Evolutionary conservation across 805 yeast species (phyloP).

Genomic region (Kodamaea nitidulidarum): DNA sequence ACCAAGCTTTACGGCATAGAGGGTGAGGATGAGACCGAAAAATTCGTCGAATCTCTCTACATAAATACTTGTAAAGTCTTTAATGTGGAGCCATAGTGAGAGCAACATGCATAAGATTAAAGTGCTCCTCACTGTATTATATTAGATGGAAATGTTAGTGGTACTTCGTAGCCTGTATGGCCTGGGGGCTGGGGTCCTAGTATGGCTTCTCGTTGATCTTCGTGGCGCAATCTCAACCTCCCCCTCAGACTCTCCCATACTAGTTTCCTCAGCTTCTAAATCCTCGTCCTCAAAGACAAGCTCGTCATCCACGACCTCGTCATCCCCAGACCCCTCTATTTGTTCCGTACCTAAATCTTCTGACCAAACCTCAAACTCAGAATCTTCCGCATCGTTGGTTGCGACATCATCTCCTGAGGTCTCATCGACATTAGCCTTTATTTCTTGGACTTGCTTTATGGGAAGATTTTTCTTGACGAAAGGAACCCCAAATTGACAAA

Average conservation of each 20-base stretch:
- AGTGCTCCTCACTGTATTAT: too few species aligned
- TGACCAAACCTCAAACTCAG: slow-evolving; percentile 1
- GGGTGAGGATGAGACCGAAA: slow-evolving; percentile 25
- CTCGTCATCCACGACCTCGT: slow-evolving; percentile 9
- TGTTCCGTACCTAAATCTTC: slow-evolving; percentile 1
- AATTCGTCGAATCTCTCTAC: slow-evolving; percentile 33
- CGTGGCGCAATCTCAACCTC: slow-evolving; percentile 15
- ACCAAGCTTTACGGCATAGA: slow-evolving; percentile 28
- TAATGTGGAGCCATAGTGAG: slow-evolving; percentile 9
- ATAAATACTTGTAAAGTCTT: slow-evolving; percentile 34
- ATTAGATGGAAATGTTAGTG: too few species aligned
- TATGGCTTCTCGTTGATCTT: background rate
- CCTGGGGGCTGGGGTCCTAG: slow-evolving; percentile 8
- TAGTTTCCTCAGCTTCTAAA: slow-evolving; percentile 7
- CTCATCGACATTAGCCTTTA: slow-evolving; percentile 3
- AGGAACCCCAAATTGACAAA: slow-evolving; percentile 36
- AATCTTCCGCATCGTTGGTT: background rate
- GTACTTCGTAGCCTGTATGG: background rate
- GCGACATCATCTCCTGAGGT: background rate
- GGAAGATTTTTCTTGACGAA: slow-evolving; percentile 10
- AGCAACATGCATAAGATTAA: too few species aligned
- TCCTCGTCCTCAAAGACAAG: slow-evolving; percentile 6
- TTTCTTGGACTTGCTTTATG: slow-evolving; percentile 11
- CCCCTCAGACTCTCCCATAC: slow-evolving; percentile 14
- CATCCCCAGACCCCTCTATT: slow-evolving; percentile 11